Base-by-base conservation (phyloP, 352 stramenopile genomes). In the Pythium apleroticum region DNA sequence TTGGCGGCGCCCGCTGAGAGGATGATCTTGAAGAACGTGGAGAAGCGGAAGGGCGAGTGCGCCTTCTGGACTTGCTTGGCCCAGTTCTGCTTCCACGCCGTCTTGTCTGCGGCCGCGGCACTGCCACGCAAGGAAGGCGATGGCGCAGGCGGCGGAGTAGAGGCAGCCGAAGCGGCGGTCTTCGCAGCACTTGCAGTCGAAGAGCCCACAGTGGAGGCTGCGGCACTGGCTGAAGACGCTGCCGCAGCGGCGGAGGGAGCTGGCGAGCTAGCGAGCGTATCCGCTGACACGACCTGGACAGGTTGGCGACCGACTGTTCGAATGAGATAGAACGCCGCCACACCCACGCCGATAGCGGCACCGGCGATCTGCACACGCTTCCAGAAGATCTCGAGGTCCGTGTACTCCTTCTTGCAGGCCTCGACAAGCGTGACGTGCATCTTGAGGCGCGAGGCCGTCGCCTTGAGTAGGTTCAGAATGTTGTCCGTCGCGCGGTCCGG, bases 401-500 rank as follows among this genome's bases (percentile, higher is more conserved):
- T 39, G 50, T 93, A 93, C 66, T 96, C 87, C 52, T 90, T 75
- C 59, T 84, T 85, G 57, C 84, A 93, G 3, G 81, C 82, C 46
- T 93, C 77, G 6, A 96, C 67, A 12, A 95, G 67, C 54, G 75
- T 93, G 54, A 86, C 74, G 65, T 95, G 87, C 87, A 95, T 93
- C 68, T 96, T 93, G 28, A 96, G 72, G 0, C 83, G 79, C 24
- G 84, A 80, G 10, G 76, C 78, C n/a, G 86, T 91, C n/a, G 73
- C 71, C 67, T 91, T 93, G 57, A 96, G 76, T 43, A 92, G 57
- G 57, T 89, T 94, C 48, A 96, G 68, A 6, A 94, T 66, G 53
- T 94, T 94, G 48, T 96, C 87, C 0, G 87, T 96, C 17, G 87
- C 84, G 37, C 86, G 85, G 57, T 96, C 87, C 3, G 87, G 87